A percentile compares a stretch with the other conserved stretches of the same genome.
Conservation (phyloP, 805 yeast genomes). For the Blastobotrys robertii region DNA sequence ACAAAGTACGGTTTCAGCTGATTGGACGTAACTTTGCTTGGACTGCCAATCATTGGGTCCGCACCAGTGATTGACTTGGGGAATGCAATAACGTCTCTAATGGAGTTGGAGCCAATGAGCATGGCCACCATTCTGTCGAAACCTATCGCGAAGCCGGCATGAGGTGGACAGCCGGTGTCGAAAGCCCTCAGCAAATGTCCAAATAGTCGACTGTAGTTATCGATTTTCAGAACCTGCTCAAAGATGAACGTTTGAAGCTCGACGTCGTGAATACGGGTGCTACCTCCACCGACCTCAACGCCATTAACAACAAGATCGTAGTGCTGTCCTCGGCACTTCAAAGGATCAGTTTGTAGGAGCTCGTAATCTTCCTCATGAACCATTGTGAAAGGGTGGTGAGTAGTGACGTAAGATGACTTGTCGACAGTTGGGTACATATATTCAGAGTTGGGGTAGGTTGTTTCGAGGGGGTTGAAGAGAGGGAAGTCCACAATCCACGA, state of each 20-base stretch:
- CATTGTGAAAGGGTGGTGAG: constrained; percentile 99
- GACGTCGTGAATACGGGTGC: constrained; percentile 87
- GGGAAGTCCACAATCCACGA: constrained; percentile 91
- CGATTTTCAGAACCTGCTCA: constrained; percentile 49
- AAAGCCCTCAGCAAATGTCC: constrained; percentile 81
- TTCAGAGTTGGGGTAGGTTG: constrained; percentile 12
- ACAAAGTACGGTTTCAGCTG: constrained; percentile 50
- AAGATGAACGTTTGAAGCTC: constrained; percentile 66
- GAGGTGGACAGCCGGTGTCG: constrained; percentile 94
- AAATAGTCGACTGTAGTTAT: constrained; percentile 51
- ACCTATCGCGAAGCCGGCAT: constrained; percentile 94
- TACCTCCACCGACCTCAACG: constrained; percentile 95
- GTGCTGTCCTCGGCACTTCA: constrained; percentile 75
- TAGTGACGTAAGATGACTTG: constrained; percentile 42
- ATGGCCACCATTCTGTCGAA: constrained; percentile 90
- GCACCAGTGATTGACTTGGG: constrained; percentile 87
- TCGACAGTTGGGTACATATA: constrained; percentile 55
- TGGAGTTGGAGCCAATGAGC: constrained; percentile 65
- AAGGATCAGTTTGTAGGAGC: constrained; percentile 42
- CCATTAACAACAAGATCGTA: constrained; percentile 93
- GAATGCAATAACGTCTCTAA: constrained; percentile 90
- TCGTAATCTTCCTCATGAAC: constrained; percentile 60
- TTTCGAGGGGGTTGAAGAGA: constrained; percentile 67
- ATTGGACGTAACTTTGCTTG: constrained; percentile 48
- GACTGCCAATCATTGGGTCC: constrained; percentile 83